Percentiles rank a stretch among this genome's conserved stretches.
phyloP scores from a whole-genome alignment of 257 asterid species.

The Rauvolfia tetraphylla region DNA sequence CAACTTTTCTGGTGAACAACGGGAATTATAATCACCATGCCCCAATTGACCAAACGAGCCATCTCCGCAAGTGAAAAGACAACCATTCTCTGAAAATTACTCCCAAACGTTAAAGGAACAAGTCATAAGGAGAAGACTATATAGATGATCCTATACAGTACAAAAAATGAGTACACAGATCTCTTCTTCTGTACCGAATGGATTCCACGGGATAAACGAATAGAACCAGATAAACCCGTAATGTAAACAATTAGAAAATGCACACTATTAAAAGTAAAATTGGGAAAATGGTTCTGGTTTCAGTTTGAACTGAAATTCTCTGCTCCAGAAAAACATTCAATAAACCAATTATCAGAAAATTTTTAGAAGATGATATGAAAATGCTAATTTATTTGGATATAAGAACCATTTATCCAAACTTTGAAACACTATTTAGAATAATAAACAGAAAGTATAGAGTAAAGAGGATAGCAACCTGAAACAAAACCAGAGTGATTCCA shows the following conservation, averaged over 20 bases:
- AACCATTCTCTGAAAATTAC: constrained; percentile 50
- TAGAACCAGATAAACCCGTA: neutral
- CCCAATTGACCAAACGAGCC: constrained; percentile 94
- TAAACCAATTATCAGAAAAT: neutral
- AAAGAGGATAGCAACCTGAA: constrained; percentile 45
- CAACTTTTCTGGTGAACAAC: constrained; percentile 46
- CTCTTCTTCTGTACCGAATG: neutral
- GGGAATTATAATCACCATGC: constrained; percentile 57
- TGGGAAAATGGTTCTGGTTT: neutral
- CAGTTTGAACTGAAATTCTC: neutral
- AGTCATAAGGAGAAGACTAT: neutral
- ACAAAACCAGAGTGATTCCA: constrained; percentile 97
- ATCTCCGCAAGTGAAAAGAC: constrained; percentile 85
- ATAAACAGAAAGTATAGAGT: constrained; percentile 1
- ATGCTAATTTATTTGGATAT: neutral
- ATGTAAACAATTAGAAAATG: neutral
- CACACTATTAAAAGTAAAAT: neutral
- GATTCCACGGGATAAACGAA: neutral
- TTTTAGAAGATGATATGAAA: neutral
- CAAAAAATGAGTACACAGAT: neutral
- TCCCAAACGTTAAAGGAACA: neutral
- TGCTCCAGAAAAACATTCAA: neutral
- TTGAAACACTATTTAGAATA: neutral
- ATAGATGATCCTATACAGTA: neutral
- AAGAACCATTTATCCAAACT: neutral